phyloP scores from a whole-genome alignment of 495 filamentous ascomycete genomes.

The Xylaria cubensis region DNA sequence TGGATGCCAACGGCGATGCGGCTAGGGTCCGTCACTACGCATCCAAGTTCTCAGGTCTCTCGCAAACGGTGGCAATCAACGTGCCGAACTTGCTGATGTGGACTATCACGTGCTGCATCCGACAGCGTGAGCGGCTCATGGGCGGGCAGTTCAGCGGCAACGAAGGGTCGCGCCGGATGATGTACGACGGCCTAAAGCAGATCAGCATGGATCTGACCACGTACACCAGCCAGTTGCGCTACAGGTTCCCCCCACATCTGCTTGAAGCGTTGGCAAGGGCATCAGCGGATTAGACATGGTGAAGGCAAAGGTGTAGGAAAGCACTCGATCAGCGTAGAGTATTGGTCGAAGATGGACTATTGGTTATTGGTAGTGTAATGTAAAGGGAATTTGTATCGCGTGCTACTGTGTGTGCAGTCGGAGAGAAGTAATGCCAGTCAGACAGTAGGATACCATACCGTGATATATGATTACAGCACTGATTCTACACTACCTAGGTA shows the following conservation, averaged over 20 bases:
- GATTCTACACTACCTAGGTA: no score
- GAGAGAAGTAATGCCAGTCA: neutral
- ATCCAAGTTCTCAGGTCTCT: slow-evolving; percentile 73
- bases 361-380: neutral
- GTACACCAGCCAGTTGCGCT: slow-evolving; percentile 93
- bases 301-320: neutral
- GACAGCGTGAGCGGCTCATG: slow-evolving; percentile 71
- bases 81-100: slow-evolving; percentile 90
- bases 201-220: slow-evolving; percentile 88
- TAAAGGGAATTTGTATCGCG: neutral
- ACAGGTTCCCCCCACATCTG: slow-evolving; percentile 73
- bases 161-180: slow-evolving; percentile 66
- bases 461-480: no score
- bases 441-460: neutral
- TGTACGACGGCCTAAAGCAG: slow-evolving; percentile 73
- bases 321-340: neutral
- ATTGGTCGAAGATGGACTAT: neutral
- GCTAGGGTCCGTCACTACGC: slow-evolving; percentile 75
- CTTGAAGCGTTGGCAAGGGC: slow-evolving; percentile 83
- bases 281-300: slow-evolving; percentile 63
- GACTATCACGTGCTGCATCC: slow-evolving; percentile 84
- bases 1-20: slow-evolving; percentile 72
- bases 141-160: slow-evolving; percentile 73
- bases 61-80: slow-evolving; percentile 80
- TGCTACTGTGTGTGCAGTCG: neutral